These are phyloP conservation scores for Nothopassalora personata DNA, from an alignment of 2,329 filamentous ascomycete species.

Conservation along the genomic window DNA sequence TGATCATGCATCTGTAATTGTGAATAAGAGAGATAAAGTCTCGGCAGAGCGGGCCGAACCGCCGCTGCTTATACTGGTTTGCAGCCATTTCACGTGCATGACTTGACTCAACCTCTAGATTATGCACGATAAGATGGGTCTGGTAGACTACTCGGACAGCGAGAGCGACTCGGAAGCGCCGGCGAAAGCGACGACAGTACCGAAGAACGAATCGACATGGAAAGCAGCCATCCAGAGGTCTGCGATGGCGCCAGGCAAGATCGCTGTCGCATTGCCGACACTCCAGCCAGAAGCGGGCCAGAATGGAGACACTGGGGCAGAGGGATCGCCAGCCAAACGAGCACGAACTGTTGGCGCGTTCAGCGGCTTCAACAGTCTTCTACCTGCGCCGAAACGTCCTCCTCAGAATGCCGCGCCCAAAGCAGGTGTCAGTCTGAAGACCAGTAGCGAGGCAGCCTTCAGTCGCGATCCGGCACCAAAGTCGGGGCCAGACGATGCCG, in stretches of 20 bases:
- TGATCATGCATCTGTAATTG: no score
- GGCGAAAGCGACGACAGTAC: slow-evolving; percentile 25
- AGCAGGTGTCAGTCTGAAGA: slow-evolving; percentile 69
- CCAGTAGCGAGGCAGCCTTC: slow-evolving; percentile 77
- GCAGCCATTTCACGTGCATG: no score
- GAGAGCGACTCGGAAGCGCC: slow-evolving; percentile 52
- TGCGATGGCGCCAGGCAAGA: slow-evolving; percentile 59
- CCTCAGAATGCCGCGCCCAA: slow-evolving; percentile 31
- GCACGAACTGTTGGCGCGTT: slow-evolving; percentile 62
- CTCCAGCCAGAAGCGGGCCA: slow-evolving; percentile 39
- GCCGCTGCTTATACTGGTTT: no score
- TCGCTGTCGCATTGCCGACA: slow-evolving; percentile 70
- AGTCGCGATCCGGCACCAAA: slow-evolving; percentile 56
- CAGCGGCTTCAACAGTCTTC: slow-evolving; percentile 76
- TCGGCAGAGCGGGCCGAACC: no score
- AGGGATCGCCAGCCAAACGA: slow-evolving; percentile 65
- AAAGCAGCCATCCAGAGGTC: slow-evolving; percentile 35
- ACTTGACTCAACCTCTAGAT: no score
- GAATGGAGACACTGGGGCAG: slow-evolving; percentile 34
- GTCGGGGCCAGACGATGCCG: slow-evolving; percentile 27
- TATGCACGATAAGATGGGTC: slow-evolving; percentile 57
- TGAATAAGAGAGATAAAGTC: no score
- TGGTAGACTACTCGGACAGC: slow-evolving; percentile 81
- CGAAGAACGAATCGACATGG: slow-evolving; percentile 19
- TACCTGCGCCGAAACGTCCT: slow-evolving; percentile 72